These are phyloP conservation scores for Angophora floribunda DNA, from an alignment of 345 rosid species.

Conservation along the genomic window DNA sequence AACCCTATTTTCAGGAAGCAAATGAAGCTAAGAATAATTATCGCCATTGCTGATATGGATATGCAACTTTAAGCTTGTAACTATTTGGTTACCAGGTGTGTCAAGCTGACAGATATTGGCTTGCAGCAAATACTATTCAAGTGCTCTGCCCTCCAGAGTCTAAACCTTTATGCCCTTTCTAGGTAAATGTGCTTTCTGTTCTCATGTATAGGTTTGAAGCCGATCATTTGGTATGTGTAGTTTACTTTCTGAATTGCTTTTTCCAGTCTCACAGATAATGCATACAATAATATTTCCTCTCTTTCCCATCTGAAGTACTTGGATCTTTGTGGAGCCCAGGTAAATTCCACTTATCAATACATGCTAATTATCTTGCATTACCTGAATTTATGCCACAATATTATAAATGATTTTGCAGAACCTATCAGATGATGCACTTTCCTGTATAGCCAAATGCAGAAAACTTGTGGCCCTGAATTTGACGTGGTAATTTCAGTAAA, in stretches of 20 bases:
- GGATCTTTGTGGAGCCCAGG: constrained; percentile 97
- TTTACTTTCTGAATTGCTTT: background rate
- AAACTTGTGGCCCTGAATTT: constrained; percentile 63
- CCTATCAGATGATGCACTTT: constrained; percentile 79
- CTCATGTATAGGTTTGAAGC: background rate
- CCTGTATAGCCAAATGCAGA: constrained; percentile 60
- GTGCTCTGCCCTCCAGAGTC: constrained; percentile 49
- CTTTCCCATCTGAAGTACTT: constrained; percentile 48
- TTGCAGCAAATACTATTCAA: constrained; percentile 52
- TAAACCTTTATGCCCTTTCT: constrained; percentile 92
- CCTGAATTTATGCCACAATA: background rate
- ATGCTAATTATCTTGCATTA: background rate
- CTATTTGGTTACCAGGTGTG: constrained; percentile 36
- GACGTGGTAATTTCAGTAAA: constrained; percentile 55
- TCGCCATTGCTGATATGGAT: accelerated
- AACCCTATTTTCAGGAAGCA: background rate
- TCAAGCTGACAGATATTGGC: constrained; percentile 78
- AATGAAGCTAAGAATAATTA: background rate
- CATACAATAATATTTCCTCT: constrained; percentile 62
- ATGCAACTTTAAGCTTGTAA: background rate
- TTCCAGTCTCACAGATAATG: constrained; percentile 66
- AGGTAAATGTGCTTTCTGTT: constrained; percentile 21
- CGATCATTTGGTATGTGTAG: background rate
- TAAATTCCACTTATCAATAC: constrained; percentile 1
- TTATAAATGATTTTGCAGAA: constrained; percentile 32